These are phyloP conservation scores for Penicillium ochrochloron DNA, from an alignment of 495 filamentous ascomycete genomes.

Conservation along the genomic window DNA sequence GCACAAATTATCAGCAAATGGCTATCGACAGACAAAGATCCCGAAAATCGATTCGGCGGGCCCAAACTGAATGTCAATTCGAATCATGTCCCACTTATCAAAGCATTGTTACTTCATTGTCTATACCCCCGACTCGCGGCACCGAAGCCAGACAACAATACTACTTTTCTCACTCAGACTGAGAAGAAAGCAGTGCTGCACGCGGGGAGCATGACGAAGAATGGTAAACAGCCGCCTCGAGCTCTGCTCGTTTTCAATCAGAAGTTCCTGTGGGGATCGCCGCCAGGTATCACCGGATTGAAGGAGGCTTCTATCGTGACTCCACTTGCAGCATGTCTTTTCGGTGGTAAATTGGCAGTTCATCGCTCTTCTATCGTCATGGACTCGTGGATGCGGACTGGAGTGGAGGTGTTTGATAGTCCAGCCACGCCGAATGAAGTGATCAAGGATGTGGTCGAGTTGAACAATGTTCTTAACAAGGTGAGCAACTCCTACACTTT, in stretches of 20 bases:
- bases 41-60: slow-evolving; percentile 46
- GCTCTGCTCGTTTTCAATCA: slow-evolving; percentile 7
- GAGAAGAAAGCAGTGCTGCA: not conserved
- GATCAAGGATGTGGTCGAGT: slow-evolving; percentile 47
- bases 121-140: slow-evolving; percentile 56
- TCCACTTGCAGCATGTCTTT: slow-evolving; percentile 51
- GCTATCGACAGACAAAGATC: slow-evolving; percentile 19
- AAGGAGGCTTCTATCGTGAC: slow-evolving; percentile 48
- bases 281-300: not conserved
- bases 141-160: slow-evolving; percentile 21
- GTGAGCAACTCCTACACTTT: slow-evolving; percentile 14
- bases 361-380: slow-evolving; percentile 42
- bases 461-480: slow-evolving; percentile 46
- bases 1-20: slow-evolving; percentile 15
- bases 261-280: slow-evolving; percentile 1
- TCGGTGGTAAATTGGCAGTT: slow-evolving; percentile 51
- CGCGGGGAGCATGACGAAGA: slow-evolving; percentile 5
- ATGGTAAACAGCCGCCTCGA: slow-evolving; percentile 3
- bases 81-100: slow-evolving; percentile 50
- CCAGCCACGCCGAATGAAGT: slow-evolving; percentile 24
- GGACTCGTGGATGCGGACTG: slow-evolving; percentile 56
- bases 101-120: slow-evolving; percentile 53
- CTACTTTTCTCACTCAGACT: not conserved
- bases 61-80: slow-evolving; percentile 54
- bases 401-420: slow-evolving; percentile 25